Conservation (phyloP, 2,329 filamentous ascomycete genomes). For the Colletotrichum echinochloae region DNA sequence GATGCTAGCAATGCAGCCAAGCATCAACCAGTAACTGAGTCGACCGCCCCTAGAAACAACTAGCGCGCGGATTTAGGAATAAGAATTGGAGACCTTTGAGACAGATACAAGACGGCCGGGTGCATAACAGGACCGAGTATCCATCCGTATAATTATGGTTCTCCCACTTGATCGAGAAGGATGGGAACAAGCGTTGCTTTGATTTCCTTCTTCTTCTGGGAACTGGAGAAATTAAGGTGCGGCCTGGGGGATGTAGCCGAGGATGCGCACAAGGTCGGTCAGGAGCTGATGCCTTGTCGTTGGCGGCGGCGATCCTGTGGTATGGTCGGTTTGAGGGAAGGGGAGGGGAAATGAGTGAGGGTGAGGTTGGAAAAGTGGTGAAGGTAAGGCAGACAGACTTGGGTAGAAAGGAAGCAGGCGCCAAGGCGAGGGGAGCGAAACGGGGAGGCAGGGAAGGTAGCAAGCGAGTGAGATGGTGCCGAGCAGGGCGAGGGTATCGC, state of each 20-base stretch:
- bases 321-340: background rate
- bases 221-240: background rate
- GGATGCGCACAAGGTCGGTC: conserved; percentile 1
- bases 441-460: conserved; percentile 19
- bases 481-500: conserved; percentile 9
- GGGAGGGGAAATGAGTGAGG: conserved; percentile 5
- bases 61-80: conserved; percentile 31
- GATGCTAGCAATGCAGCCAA: conserved; percentile 35
- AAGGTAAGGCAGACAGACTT: conserved; percentile 27
- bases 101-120: conserved; percentile 29
- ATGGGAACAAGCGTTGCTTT: background rate
- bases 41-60: conserved; percentile 36
- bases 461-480: conserved; percentile 30
- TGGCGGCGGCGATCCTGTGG: background rate
- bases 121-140: conserved; percentile 26
- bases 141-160: conserved; percentile 33
- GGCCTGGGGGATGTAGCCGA: background rate
- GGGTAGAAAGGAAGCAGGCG: conserved; percentile 34
- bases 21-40: conserved; percentile 19
- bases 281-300: background rate
- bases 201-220: background rate
- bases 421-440: conserved; percentile 31
- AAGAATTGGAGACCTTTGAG: conserved; percentile 33
- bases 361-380: conserved; percentile 11
- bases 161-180: background rate